Evolutionary conservation across 2,329 filamentous ascomycete species (phyloP), one percentile per base, ranked within the genome.

Genomic region (Xylariaceae sp.): DNA sequence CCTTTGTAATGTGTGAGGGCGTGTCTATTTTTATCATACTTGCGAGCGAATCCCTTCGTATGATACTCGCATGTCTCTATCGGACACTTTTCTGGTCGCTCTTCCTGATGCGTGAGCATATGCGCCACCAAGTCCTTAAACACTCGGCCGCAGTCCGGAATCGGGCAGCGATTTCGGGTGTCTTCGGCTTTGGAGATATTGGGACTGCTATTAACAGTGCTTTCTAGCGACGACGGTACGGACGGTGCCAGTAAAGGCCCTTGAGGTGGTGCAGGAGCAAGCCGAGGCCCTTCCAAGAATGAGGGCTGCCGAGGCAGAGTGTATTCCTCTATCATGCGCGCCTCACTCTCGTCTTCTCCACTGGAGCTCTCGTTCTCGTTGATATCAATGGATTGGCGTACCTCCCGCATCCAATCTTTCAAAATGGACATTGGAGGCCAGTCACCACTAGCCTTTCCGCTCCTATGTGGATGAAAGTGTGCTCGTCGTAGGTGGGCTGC

Each of bases 1-100:
- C 92, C 92, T 74, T 96, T 96, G 80, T 96, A 96, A 71, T 96
- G 92, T 5, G 92, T 96, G 58, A 96, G 73, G 5, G 91, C 95
- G 71, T 96, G 92, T 42, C 92, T 79, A 74, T 96, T 96, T 80
- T 95, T 95, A 77, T 96, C 92, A 69, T 96, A 96, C 73, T 96
- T 96, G 64, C 92, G 81, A 10, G 92, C 91, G 67, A 96, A 96
- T 3, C 92, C 92, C 73, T 96, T 96, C 67, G 81, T 76, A 75
- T 95, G 87, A 72, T 96, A 96, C 66, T 95, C 90, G 76, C 92
- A 96, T 0, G 86, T 94, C 54, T 87, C 79, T 62, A 96, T 96
- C 1, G 92, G 92, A 73, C 92, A 96, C 75, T 96, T 96, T 69
- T 96, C 91, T 0, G 92, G 92, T 21, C 92, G 80, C 74, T 96